A percentile compares a stretch with the other conserved stretches of the same genome.
Evolutionary conservation across 768 basidiomycete species (phyloP).

Genomic region (Amanita pallidorosea): DNA sequence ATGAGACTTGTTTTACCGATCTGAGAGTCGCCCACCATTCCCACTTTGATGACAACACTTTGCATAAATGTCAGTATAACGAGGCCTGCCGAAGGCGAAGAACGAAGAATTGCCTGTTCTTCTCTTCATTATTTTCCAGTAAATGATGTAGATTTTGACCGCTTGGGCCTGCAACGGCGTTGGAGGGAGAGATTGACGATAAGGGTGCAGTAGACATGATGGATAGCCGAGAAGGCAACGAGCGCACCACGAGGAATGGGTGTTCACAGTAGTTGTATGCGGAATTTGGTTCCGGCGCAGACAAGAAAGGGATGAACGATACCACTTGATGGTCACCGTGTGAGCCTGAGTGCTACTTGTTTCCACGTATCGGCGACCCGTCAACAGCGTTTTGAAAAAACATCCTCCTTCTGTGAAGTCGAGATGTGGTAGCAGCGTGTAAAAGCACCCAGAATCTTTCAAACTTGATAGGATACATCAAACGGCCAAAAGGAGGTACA

Average conservation of each 20-base stretch:
- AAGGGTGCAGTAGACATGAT: conserved; percentile 42
- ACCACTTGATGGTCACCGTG: background rate
- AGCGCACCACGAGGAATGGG: conserved; percentile 10
- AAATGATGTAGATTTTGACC: conserved; percentile 39
- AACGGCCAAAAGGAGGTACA: too few species aligned
- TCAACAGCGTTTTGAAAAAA: too few species aligned
- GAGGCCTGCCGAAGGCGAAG: conserved; percentile 4
- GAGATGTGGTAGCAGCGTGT: too few species aligned
- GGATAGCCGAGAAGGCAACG: conserved; percentile 9
- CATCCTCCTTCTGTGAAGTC: too few species aligned
- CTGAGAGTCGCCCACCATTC: conserved; percentile 99
- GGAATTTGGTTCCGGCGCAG: conserved; percentile 12
- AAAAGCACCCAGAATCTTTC: too few species aligned
- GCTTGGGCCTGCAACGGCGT: conserved; percentile 36
- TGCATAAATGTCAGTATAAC: conserved; percentile 5
- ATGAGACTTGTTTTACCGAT: conserved; percentile 99
- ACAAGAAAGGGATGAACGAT: conserved; percentile 14
- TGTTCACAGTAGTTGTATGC: conserved; percentile 11
- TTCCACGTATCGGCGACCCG: background rate
- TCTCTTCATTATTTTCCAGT: conserved; percentile 59
- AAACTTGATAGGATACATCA: too few species aligned
- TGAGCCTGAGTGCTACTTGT: background rate
- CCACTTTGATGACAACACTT: conserved; percentile 97
- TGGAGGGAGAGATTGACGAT: conserved; percentile 30
- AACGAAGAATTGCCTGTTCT: conserved; percentile 43